Evolutionary conservation across 371 early-diverging fungal genomes (phyloP).

Genomic region (Saksenaea vasiformis): DNA sequence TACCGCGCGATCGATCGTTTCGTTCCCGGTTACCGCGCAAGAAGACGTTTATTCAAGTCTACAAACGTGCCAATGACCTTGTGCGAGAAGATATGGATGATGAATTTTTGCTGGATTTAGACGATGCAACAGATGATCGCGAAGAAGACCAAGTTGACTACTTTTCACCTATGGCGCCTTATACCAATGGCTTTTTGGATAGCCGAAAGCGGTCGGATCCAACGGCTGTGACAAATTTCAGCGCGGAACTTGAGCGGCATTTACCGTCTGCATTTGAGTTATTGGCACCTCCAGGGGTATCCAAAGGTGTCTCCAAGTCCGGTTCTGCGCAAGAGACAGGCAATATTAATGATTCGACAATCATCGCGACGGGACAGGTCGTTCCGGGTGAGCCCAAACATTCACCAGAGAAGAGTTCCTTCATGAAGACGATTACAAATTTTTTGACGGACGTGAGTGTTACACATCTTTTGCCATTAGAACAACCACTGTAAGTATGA

Average conservation of each 20-base stretch:
- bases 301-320: constrained; percentile 16
- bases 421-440: constrained; percentile 80
- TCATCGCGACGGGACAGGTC: background rate
- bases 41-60: constrained; percentile 66
- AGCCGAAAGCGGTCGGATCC: background rate
- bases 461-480: constrained; percentile 68
- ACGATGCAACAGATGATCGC: constrained; percentile 38
- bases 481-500: constrained; percentile 70
- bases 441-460: constrained; percentile 71
- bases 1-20: constrained; percentile 15
- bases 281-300: constrained; percentile 22
- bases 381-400: constrained; percentile 23
- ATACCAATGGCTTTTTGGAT: constrained; percentile 23
- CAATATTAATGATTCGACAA: background rate
- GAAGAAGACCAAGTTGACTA: constrained; percentile 31
- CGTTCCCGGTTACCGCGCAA: constrained; percentile 47
- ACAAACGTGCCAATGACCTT: constrained; percentile 61
- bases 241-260: constrained; percentile 19
- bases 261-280: constrained; percentile 38
- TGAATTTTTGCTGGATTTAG: constrained; percentile 44
- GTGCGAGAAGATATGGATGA: constrained; percentile 67
- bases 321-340: background rate
- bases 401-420: constrained; percentile 51
- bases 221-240: constrained; percentile 17
- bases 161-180: constrained; percentile 44